These are phyloP conservation scores for Kodamaea jinghongensis DNA, from an alignment of 805 yeast genomes.

Conservation along the genomic window DNA sequence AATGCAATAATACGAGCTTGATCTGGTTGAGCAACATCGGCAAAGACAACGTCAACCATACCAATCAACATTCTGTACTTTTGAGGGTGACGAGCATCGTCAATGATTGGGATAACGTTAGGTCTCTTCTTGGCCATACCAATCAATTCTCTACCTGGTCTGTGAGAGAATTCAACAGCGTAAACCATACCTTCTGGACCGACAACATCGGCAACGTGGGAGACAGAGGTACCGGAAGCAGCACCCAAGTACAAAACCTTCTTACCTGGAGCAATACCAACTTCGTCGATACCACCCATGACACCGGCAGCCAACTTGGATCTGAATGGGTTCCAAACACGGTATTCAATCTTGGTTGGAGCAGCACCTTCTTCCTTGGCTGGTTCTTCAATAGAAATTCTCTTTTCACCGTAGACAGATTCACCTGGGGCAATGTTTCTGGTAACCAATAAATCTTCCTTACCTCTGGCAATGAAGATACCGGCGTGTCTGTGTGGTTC, in stretches of 20 bases:
- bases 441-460: slow-evolving; percentile 96
- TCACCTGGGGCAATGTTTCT: slow-evolving; percentile 98
- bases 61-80: slow-evolving; percentile 98
- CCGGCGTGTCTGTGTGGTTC: slow-evolving; percentile 99
- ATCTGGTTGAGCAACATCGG: slow-evolving; percentile 99
- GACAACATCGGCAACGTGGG: slow-evolving; percentile 96
- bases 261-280: slow-evolving; percentile 96
- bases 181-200: slow-evolving; percentile 99
- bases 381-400: slow-evolving; percentile 91
- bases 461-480: slow-evolving; percentile 99
- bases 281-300: slow-evolving; percentile 98
- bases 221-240: slow-evolving; percentile 98
- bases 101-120: slow-evolving; percentile 96
- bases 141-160: slow-evolving; percentile 99
- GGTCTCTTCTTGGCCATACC: slow-evolving; percentile 99
- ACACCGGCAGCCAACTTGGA: slow-evolving; percentile 99
- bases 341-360: slow-evolving; percentile 94
- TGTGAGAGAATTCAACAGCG: slow-evolving; percentile 98
- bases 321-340: slow-evolving; percentile 99
- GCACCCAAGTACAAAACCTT: slow-evolving; percentile 98
- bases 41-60: slow-evolving; percentile 98
- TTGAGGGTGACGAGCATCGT: slow-evolving; percentile 99
- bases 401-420: slow-evolving; percentile 97
- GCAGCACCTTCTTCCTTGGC: slow-evolving; percentile 83
- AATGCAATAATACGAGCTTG: slow-evolving; percentile 99